These are phyloP conservation scores for Crotalaria pallida DNA, from an alignment of 306 rosid species.

Conservation along the genomic window DNA sequence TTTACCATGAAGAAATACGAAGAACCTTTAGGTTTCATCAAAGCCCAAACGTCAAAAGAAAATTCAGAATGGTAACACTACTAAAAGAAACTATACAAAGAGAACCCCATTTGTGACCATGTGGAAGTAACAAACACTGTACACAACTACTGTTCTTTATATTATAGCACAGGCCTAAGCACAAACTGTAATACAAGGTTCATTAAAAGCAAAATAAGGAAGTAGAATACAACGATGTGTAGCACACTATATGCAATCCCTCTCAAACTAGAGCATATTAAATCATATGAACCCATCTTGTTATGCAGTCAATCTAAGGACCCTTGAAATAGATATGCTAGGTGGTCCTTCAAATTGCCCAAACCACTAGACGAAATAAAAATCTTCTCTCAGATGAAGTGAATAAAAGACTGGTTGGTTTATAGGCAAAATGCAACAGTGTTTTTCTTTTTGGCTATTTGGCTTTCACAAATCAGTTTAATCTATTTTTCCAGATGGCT, in stretches of 20 bases:
- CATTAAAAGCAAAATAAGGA: no score
- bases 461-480: not conserved
- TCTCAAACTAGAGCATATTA: not conserved
- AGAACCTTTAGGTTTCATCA: not conserved
- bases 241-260: not conserved
- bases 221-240: not conserved
- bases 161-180: not conserved
- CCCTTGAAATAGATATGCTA: not conserved
- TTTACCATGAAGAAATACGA: slow-evolving; percentile 5
- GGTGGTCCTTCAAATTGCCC: not conserved
- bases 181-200: not conserved
- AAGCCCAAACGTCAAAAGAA: slow-evolving; percentile 6
- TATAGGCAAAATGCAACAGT: not conserved
- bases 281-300: not conserved
- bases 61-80: not conserved
- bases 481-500: not conserved
- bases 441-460: not conserved
- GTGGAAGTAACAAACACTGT: not conserved
- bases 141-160: not conserved
- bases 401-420: not conserved
- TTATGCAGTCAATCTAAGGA: not conserved
- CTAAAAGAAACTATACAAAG: not conserved
- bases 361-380: not conserved
- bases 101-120: not conserved
- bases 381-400: not conserved